Evolutionary conservation across 2,329 filamentous ascomycete species (phyloP), one percentile per base, ranked within the genome.

Genomic region (Phaeosphaeriaceae sp.): DNA sequence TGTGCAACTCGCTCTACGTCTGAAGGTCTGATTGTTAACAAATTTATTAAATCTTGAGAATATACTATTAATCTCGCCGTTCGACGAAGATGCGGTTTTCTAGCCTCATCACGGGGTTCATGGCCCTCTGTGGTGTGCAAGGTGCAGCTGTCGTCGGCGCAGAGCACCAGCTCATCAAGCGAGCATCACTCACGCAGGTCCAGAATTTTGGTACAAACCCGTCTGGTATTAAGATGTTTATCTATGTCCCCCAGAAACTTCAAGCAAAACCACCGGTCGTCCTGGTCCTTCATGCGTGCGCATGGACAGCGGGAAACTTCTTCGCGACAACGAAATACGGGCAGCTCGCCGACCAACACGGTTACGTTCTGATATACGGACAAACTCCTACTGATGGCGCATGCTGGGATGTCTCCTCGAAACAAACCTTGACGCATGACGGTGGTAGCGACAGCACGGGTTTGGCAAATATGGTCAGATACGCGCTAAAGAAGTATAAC

Each of bases 151-250:
- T 40, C 3, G 16, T 40, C 6, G 21, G 18, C 21, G 9, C 37
- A 4, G 21, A 29, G 13, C 20, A 40, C 37, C 21, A 40, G 23
- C 37, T 40, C 21, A 29, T 29, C 37, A 40, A 40, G 37, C 37
- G 37, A 16, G 37, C 37, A n/a, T 26, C 37, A 13, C 37, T 40
- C 11, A 40, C 37, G 7, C 21, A 40, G 21, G 37, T 40, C 1
- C 37, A 40, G 9, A 28, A 40, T 16, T 40, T 40, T 26, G 37
- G 37, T 9, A 40, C 6, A 3, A 40, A 40, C n/a, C 37, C 37
- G 13, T 40, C 37, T 9, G 37, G 37, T 13, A 40, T 40, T 23
- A 40, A 40, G 37, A 40, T 40, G 37, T 40, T 40, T 16, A 40
- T 40, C 37, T 40, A 40, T 15, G 37, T 40, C 11, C 37, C 37